These are phyloP conservation scores for Saccharata proteae DNA, from an alignment of 2,329 filamentous ascomycete genomes.

Conservation along the genomic window DNA sequence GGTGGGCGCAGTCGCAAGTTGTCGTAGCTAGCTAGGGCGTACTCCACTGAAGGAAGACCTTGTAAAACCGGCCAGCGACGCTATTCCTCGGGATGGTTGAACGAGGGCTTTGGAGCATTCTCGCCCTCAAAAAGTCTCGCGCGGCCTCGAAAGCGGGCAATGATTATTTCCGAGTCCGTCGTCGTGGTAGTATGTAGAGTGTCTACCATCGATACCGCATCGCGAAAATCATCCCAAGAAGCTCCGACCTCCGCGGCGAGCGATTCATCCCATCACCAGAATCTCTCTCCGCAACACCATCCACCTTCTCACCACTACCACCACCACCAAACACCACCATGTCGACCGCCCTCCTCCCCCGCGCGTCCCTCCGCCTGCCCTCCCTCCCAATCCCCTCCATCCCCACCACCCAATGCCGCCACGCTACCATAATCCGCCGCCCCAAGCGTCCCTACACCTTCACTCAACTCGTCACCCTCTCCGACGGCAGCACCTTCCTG, in stretches of 20 bases:
- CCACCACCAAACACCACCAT: slow-evolving; percentile 12
- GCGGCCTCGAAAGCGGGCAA: too few species aligned
- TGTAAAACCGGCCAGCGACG: too few species aligned
- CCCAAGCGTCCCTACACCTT: slow-evolving; percentile 92
- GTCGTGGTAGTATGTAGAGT: too few species aligned
- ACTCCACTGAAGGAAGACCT: too few species aligned
- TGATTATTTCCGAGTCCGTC: too few species aligned
- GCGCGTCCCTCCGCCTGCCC: slow-evolving; percentile 20
- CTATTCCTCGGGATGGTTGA: too few species aligned
- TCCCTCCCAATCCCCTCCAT: slow-evolving; percentile 10
- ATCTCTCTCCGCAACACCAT: neutral
- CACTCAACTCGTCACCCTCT: slow-evolving; percentile 89
- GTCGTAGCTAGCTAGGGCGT: too few species aligned
- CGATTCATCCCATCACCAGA: too few species aligned
- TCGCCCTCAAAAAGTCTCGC: too few species aligned
- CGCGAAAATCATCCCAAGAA: neutral
- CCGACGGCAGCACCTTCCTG: slow-evolving; percentile 77
- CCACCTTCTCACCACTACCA: slow-evolving; percentile 8
- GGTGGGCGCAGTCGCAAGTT: too few species aligned
- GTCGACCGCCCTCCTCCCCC: slow-evolving; percentile 19
- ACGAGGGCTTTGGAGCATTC: too few species aligned
- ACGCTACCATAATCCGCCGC: slow-evolving; percentile 74
- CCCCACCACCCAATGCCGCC: slow-evolving; percentile 47
- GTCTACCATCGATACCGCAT: too few species aligned
- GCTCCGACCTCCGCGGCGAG: slow-evolving; percentile 2